Evolutionary conservation across 495 filamentous ascomycete species (phyloP), one percentile per base, ranked within the genome.

Genomic region (Aspergillus biplanus): DNA sequence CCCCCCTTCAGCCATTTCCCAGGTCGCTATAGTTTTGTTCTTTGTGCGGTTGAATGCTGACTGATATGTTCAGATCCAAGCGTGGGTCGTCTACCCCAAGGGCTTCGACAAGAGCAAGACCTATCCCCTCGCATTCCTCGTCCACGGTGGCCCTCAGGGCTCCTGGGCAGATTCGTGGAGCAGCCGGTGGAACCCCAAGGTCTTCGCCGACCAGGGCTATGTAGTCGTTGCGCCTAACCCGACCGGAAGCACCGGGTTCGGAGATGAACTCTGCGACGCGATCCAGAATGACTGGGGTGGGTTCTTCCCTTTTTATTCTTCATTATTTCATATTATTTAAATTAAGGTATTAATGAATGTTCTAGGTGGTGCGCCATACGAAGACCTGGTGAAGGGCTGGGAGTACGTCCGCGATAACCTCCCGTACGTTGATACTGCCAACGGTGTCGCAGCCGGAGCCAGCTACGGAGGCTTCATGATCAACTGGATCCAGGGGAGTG

Each of bases 161-260:
- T 72, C 77, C 13, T 83, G 79, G 76, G 66, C 58, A 15, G 76
- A 85, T 66, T 75, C 70, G 18, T 86, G 83, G 83, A 78, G 73
- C 58, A 79, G 69, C 6, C 70, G 80, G 2, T 85, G 81, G 80
- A 85, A 85, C 64, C 73, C 70, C 34, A 81, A 80, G 58, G 76
- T 82, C 53, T 85, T 79, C 61, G 83, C 83, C 15, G 83, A 86
- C 57, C 82, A 86, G 68, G 83, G 83, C 47, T 86, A 85, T 62
- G 77, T 86, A 48, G 83, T 85, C 27, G 71, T 85, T 52, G 76
- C 77, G 2, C 82, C 83, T 0, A 86, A 86, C 62, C 79, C 79
- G 0, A 84, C 83, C 9, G 83, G 82, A 34, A 78, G 73, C 59
- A 78, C 79, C 49, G 82, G 82, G 3, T 86, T 78, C 65, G 82